Evolutionary conservation across 2,329 filamentous ascomycete species (phyloP), one percentile per base, ranked within the genome.

Genomic region (Metarhizium brunneum): DNA sequence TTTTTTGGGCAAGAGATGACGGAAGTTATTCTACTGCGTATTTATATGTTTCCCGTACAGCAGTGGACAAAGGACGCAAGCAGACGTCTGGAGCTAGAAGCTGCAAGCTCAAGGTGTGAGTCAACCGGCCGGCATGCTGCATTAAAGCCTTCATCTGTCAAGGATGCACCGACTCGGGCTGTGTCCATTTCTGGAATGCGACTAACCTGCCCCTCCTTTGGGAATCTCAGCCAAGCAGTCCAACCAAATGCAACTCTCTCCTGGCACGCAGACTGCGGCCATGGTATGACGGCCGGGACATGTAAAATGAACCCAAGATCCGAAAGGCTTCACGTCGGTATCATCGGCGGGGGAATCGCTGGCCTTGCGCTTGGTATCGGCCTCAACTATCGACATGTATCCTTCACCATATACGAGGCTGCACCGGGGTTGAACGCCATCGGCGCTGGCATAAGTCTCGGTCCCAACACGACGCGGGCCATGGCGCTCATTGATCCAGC

Each of bases 301-400:
- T 16, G 6, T 16, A 42, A 8, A 16, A 38, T 55, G 20, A 18
- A 18, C 16, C 14, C 25, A 42, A 30, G 29, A n/a, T 8, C 20
- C 18, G 16, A 16, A 42, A 48, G 13, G 32, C 35, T 16, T 25
- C 35, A 30, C 20, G 30, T 50, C 11, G 78, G 76, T 53, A 74
- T 81, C 20, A 64, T 81, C 14, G 83, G 72, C 59, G 80, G 69
- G 54, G 82, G 72, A 62, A 81, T 74, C 57, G 79, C 74, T 3
- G 79, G 78, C 7, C 62, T 80, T 10, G 71, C 73, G 16, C 69
- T 81, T 0, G 76, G 76, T 0, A 66, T 79, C 0, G 77, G 71
- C 14, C 71, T 81, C 0, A 67, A 74, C 45, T 68, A 68, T 2
- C 74, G 76, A 40, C 64, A 65, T 2, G 63, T 80, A 16, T 60